Evolutionary conservation across 192 early-diverging fungal genomes (phyloP).

Genomic region (Coemansia sp.): DNA sequence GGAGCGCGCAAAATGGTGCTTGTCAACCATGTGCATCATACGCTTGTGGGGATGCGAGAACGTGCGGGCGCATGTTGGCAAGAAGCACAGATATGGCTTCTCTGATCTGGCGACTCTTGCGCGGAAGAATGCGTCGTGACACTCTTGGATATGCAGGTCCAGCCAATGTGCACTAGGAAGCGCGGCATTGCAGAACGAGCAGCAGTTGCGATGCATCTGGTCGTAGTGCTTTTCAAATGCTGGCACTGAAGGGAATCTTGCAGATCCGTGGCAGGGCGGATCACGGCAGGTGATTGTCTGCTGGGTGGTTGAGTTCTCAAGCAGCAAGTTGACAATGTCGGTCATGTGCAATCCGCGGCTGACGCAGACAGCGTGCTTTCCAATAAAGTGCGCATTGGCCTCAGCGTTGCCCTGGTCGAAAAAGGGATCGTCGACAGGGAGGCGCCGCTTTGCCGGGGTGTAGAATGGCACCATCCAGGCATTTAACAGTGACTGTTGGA

Average conservation of each 20-base stretch:
- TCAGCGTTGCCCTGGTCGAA: slow-evolving; percentile 46
- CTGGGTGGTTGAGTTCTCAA: slow-evolving; percentile 3
- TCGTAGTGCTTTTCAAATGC: slow-evolving; percentile 49
- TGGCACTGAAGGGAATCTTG: slow-evolving; percentile 13
- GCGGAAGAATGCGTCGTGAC: slow-evolving; percentile 43
- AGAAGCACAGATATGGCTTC: slow-evolving; percentile 31
- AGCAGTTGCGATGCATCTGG: slow-evolving; percentile 38
- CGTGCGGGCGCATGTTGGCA: slow-evolving; percentile 15
- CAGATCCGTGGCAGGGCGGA: slow-evolving; percentile 40
- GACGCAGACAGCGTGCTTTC: slow-evolving; percentile 12
- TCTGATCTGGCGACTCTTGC: slow-evolving; percentile 30
- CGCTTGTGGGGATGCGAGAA: slow-evolving; percentile 29
- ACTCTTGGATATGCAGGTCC: slow-evolving; percentile 48
- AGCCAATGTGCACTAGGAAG: slow-evolving; percentile 52
- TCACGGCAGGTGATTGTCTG: slow-evolving; percentile 33
- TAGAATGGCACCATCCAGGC: slow-evolving; percentile 23
- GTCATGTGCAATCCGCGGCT: neutral
- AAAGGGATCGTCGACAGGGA: slow-evolving; percentile 30
- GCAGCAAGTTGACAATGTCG: slow-evolving; percentile 4
- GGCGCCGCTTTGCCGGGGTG: slow-evolving; percentile 45
- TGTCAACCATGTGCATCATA: slow-evolving; percentile 38
- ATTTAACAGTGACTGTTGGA: slow-evolving; percentile 3
- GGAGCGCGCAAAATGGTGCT: slow-evolving; percentile 29
- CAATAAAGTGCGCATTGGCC: slow-evolving; percentile 13
- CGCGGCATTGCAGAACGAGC: slow-evolving; percentile 24